A percentile compares a stretch with the other conserved stretches of the same genome.
These are phyloP conservation scores for Puccinia hordei DNA, from an alignment of 1,284 basidiomycete genomes.

Conservation along the genomic window DNA sequence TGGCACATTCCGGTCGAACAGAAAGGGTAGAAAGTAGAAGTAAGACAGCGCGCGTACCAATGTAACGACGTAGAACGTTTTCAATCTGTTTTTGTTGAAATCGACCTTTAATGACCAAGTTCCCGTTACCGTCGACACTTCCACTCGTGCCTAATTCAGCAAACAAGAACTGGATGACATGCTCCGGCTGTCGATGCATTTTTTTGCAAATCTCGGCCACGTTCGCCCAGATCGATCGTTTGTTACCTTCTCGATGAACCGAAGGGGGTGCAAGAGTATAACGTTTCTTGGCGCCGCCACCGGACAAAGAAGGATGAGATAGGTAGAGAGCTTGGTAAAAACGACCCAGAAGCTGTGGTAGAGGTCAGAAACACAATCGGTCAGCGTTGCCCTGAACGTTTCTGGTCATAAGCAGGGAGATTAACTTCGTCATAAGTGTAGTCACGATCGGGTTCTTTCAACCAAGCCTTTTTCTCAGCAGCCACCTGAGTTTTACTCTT, in stretches of 20 bases:
- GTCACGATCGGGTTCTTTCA: conserved; percentile 81
- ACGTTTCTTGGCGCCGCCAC: conserved; percentile 72
- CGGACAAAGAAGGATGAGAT: conserved; percentile 81
- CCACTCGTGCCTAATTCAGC: conserved; percentile 98
- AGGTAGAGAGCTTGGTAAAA: conserved; percentile 90
- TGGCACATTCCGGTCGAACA: not conserved
- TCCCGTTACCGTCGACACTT: conserved; percentile 86
- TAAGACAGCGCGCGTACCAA: conserved; percentile 66
- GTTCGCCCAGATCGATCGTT: conserved; percentile 96
- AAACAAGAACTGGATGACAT: conserved; percentile 96
- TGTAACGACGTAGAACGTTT: conserved; percentile 93
- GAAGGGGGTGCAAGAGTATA: conserved; percentile 98
- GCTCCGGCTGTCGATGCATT: conserved; percentile 99
- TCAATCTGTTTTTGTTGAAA: conserved; percentile 99
- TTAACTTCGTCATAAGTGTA: conserved; percentile 88
- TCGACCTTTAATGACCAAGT: conserved; percentile 93
- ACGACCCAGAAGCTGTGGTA: conserved; percentile 78
- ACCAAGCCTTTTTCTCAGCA: conserved; percentile 74
- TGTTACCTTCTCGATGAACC: conserved; percentile 88
- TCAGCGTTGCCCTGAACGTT: not conserved
- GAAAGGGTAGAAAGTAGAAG: not conserved
- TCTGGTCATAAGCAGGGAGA: conserved; percentile 17
- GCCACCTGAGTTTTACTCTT: conserved; percentile 61
- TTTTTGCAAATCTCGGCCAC: conserved; percentile 96
- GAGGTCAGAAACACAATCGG: conserved; percentile 9